Conservation (phyloP, 768 basidiomycete species). For the Xerocomus spinulosus region DNA sequence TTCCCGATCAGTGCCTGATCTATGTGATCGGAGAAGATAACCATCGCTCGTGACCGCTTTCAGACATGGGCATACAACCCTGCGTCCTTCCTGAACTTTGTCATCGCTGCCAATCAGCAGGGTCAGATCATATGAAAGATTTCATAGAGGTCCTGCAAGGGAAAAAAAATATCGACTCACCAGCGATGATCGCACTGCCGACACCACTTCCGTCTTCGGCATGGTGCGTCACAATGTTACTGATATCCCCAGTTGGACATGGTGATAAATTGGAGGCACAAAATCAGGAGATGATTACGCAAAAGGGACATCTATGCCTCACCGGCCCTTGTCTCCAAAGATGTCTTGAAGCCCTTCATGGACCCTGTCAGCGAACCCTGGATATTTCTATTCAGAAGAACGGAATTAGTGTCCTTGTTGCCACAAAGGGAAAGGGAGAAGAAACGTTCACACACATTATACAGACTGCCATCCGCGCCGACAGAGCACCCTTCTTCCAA, state of each 20-base stretch:
- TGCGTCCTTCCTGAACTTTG: conserved; percentile 70
- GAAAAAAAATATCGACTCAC: conserved; percentile 32
- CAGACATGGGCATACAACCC: conserved; percentile 53
- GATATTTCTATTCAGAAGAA: conserved; percentile 77
- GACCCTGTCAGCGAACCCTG: conserved; percentile 87
- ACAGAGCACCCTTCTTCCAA: conserved; percentile 87
- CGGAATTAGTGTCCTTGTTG: background rate
- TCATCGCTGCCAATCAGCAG: conserved; percentile 63
- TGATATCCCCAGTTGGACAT: conserved; percentile 35
- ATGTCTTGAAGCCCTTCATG: conserved; percentile 92
- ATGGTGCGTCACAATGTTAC: conserved; percentile 34
- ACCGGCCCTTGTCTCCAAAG: conserved; percentile 95
- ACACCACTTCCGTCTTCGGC: conserved; percentile 71
- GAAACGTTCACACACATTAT: conserved; percentile 59
- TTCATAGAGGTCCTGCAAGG: background rate
- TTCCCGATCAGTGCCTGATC: background rate
- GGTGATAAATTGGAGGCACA: conserved; percentile 46
- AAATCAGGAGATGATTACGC: background rate
- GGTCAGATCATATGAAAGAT: conserved; percentile 1
- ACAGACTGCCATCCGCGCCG: conserved; percentile 91
- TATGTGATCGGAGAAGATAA: background rate
- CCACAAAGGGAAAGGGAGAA: background rate
- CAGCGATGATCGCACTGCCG: conserved; percentile 93
- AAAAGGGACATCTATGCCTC: conserved; percentile 22
- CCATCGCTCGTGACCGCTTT: conserved; percentile 4